Base-by-base conservation (phyloP, 208 protist genomes). In the Leishmania turanica region DNA sequence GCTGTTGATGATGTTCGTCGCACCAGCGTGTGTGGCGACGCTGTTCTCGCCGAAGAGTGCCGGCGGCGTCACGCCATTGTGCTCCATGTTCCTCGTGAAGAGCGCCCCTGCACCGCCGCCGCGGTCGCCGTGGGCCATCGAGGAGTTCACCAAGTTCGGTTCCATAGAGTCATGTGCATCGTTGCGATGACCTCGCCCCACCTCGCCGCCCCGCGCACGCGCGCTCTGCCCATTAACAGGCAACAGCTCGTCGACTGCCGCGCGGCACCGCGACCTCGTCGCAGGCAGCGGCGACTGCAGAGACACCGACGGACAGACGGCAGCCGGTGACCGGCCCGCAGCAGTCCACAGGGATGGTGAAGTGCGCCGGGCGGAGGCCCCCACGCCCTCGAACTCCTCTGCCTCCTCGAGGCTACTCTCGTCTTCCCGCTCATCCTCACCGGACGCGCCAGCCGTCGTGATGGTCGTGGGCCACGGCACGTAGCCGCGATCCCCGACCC, bases 401-500 rank as follows among this genome's bases (percentile, higher is more conserved):
- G 54, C 21, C n/a, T 49, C 64, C 76, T 51, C 60, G 19, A 42
- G 1, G 4, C 66, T 37, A 8, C 40, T 49, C 24, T 69, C 76
- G 31, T 71, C 62, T 21, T 72, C 76, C 21, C 76, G 76, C 53
- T 80, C 81, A 66, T 79, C 74, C 9, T 83, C 75, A 51, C n/a
- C 75, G 11, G 75, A 84, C 15, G 37, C 45, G 62, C 53, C 56
- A 45, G n/a, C 58, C 34, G 54, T 31, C 34, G 60, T 47, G 49
- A 42, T 65, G 27, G 40, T 42, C 37, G 51, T 77, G 37, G 73
- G 5, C 81, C 86, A 92, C 58, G 92, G 88, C 80, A 96, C 80
- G 82, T 96, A 96, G 34, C 89, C 91, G 58, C 77, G 85, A 75
- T 93, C 90, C 56, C 88, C 90, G 21, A 96, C 83, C 47, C 89